These are phyloP conservation scores for Platismatia glauca DNA, from an alignment of 495 filamentous ascomycete species.

Conservation along the genomic window DNA sequence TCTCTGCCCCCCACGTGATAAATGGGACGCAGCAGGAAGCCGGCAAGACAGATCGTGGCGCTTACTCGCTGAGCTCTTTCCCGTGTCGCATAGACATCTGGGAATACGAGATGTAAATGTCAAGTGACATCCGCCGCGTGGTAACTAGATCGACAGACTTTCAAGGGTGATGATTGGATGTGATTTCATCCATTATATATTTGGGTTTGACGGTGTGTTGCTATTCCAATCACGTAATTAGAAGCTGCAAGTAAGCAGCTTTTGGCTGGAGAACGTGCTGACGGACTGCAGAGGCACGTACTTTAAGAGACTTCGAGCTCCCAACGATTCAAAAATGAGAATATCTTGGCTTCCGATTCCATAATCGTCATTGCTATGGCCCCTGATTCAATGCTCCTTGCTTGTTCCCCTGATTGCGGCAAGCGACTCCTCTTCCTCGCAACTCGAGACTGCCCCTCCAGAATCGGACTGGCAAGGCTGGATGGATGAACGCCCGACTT, in stretches of 20 bases:
- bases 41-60: neutral
- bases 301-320: neutral
- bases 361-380: neutral
- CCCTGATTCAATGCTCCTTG: neutral
- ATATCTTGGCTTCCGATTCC: neutral
- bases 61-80: neutral
- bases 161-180: neutral
- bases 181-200: neutral
- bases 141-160: neutral
- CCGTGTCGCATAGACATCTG: neutral
- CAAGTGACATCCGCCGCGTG: neutral
- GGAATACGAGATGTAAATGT: neutral
- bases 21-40: neutral
- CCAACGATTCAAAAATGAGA: neutral
- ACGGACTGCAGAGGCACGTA: neutral
- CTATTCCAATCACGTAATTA: neutral
- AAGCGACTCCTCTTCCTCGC: neutral
- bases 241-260: neutral
- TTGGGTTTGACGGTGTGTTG: neutral
- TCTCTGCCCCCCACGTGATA: neutral
- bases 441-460: neutral
- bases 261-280: neutral
- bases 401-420: neutral
- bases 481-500: neutral
- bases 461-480: neutral